Conservation (phyloP, 139 green algal species). For the Auxenochlorella pyrenoidosa region DNA sequence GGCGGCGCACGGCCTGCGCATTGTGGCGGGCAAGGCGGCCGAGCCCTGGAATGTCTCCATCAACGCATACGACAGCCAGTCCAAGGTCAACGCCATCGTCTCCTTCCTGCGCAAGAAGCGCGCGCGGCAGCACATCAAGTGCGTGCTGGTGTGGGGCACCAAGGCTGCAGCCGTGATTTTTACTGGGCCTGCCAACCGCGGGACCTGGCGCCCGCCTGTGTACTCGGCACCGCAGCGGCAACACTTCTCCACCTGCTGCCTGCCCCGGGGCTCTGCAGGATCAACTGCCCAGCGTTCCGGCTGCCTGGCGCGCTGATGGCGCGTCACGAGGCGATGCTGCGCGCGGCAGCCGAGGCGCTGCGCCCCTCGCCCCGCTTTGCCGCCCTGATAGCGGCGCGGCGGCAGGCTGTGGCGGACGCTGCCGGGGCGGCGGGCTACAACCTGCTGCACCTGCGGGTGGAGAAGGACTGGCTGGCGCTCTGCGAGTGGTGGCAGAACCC, state of each 20-base stretch:
- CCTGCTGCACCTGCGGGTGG: conserved; percentile 31
- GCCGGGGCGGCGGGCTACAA: conserved; percentile 9
- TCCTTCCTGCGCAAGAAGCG: neutral
- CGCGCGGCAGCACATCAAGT: conserved; percentile 19
- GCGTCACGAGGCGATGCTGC: conserved; percentile 7
- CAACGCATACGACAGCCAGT: conserved; percentile 21
- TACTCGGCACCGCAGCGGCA: neutral
- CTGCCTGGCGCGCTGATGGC: conserved; percentile 6
- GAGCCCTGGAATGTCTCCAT: neutral
- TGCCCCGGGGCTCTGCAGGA: neutral
- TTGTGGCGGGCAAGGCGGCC: neutral
- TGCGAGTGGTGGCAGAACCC: conserved; percentile 37
- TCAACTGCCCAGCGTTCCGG: conserved; percentile 22
- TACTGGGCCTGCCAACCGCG: neutral
- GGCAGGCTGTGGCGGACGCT: neutral
- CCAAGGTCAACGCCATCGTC: neutral
- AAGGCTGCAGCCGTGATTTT: too few relatives aligned
- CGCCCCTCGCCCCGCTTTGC: neutral
- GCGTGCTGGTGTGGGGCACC: neutral
- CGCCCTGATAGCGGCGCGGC: neutral
- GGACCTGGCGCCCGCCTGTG: too few relatives aligned
- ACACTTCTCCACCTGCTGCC: neutral
- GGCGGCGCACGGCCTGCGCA: neutral
- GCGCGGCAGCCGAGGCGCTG: neutral
- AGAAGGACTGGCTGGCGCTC: conserved; percentile 41